Conservation (phyloP, 768 basidiomycete genomes). For the Leccinum disarticulatum region DNA sequence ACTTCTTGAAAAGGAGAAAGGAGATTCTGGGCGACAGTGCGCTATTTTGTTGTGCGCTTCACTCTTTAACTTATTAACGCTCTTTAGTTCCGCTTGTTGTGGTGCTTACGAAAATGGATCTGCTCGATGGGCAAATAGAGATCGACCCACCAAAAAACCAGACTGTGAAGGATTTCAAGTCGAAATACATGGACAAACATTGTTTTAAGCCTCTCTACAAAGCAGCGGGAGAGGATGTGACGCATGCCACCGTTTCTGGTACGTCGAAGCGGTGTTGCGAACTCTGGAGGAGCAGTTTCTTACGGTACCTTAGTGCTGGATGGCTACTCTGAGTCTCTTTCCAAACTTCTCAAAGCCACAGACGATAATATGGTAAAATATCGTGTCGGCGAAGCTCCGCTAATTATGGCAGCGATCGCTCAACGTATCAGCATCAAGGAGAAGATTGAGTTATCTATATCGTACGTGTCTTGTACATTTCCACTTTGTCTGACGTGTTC, state of each 20-base stretch:
- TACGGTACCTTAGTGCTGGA: slow-evolving; percentile 5
- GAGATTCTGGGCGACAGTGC: slow-evolving; percentile 12
- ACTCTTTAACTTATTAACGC: background rate
- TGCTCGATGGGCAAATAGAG: slow-evolving; percentile 5
- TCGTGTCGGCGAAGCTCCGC: slow-evolving; percentile 12
- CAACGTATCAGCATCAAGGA: slow-evolving; percentile 19
- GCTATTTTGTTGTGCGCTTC: background rate
- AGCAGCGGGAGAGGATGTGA: slow-evolving; percentile 3
- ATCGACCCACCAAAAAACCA: background rate
- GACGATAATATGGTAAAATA: slow-evolving; percentile 5
- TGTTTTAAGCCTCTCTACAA: slow-evolving; percentile 4
- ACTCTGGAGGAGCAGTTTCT: background rate
- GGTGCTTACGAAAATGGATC: slow-evolving; percentile 18
- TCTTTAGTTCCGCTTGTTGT: slow-evolving; percentile 7
- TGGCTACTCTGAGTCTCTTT: slow-evolving; percentile 5
- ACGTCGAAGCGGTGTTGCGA: background rate
- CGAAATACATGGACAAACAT: background rate
- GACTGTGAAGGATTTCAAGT: background rate
- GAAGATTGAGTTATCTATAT: slow-evolving; percentile 12
- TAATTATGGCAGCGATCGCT: slow-evolving; percentile 12
- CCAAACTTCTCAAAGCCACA: background rate
- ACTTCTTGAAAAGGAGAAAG: slow-evolving; percentile 3
- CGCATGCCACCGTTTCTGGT: slow-evolving; percentile 11
- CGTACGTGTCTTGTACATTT: slow-evolving; percentile 1
- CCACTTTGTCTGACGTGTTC: background rate